phyloP scores from a whole-genome alignment of 2,329 filamentous ascomycete species.

The Venturia nashicola region DNA sequence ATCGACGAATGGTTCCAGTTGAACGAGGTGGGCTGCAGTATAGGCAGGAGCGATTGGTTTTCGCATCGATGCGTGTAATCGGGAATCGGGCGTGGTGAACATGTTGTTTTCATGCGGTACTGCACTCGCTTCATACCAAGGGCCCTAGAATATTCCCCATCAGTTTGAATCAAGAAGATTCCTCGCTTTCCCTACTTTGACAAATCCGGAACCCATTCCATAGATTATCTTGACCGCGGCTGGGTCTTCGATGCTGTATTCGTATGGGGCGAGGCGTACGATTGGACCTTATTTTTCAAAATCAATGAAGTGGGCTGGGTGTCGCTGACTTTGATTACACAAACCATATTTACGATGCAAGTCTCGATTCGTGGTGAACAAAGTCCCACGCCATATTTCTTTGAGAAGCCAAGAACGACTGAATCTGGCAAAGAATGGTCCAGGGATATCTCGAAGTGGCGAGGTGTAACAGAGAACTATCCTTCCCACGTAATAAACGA shows the following conservation, averaged over 20 bases:
- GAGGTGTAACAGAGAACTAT: slow-evolving; percentile 11
- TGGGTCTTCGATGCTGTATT: slow-evolving; percentile 14
- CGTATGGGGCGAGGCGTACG: slow-evolving; percentile 12
- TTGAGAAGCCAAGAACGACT: slow-evolving; percentile 33
- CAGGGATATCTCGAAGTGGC: slow-evolving; percentile 30
- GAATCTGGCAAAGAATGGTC: slow-evolving; percentile 33
- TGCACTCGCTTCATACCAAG: slow-evolving; percentile 12
- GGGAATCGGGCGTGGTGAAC: slow-evolving; percentile 24
- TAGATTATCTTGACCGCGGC: slow-evolving; percentile 31
- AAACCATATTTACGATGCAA: slow-evolving; percentile 26
- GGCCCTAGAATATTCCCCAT: slow-evolving; percentile 17
- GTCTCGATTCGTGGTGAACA: slow-evolving; percentile 27
- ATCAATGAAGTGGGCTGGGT: background rate
- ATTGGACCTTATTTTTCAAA: slow-evolving; percentile 16
- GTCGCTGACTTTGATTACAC: background rate
- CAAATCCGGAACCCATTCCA: slow-evolving; percentile 26
- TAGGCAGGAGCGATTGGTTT: slow-evolving; percentile 34
- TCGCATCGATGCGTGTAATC: slow-evolving; percentile 25
- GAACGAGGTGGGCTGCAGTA: slow-evolving; percentile 35
- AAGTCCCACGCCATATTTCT: slow-evolving; percentile 23
- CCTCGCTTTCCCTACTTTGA: slow-evolving; percentile 19
- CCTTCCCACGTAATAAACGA: background rate
- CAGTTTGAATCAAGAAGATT: background rate
- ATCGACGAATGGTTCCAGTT: slow-evolving; percentile 39
- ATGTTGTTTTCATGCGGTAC: slow-evolving; percentile 15